These are phyloP conservation scores for Berberis vulgaris DNA, from an alignment of 164 flowering plant genomes.

Conservation along the genomic window DNA sequence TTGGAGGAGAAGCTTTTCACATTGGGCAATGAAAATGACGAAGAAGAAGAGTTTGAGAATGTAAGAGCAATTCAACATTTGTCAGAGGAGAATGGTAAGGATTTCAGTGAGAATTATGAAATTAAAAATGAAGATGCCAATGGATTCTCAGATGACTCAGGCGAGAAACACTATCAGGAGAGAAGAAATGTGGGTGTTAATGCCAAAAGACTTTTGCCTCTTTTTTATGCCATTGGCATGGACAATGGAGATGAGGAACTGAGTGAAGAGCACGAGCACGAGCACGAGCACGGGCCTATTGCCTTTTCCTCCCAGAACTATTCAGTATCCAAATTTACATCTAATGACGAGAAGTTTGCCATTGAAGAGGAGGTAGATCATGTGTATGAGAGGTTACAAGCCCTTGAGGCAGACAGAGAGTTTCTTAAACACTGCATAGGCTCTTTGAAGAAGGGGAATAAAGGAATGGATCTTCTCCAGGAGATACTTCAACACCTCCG, in stretches of 20 bases:
- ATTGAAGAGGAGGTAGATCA: constrained; percentile 78
- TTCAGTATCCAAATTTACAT: constrained; percentile 12
- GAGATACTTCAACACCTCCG: constrained; percentile 84
- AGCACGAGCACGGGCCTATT: constrained; percentile 15
- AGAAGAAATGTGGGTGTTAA: constrained; percentile 30
- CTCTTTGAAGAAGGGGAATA: constrained; percentile 82
- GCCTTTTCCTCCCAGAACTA: constrained; percentile 21
- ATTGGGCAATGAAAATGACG: constrained; percentile 41
- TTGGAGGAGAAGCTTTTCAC: constrained; percentile 75
- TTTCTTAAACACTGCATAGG: constrained; percentile 75
- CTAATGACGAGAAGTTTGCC: constrained; percentile 31
- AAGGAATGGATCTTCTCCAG: constrained; percentile 77
- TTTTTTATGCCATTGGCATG: constrained; percentile 47
- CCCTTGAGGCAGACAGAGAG: constrained; percentile 82
- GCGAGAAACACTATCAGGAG: constrained; percentile 33
- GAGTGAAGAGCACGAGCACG: constrained; percentile 20
- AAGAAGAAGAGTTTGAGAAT: constrained; percentile 20
- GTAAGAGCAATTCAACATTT: constrained; percentile 23
- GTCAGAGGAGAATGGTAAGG: constrained; percentile 26
- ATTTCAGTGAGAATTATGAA: constrained; percentile 13
- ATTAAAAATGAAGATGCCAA: constrained; percentile 22
- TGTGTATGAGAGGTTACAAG: constrained; percentile 81
- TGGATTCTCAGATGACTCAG: constrained; percentile 34
- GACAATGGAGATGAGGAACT: constrained; percentile 34
- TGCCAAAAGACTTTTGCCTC: constrained; percentile 74